phyloP scores from a whole-genome alignment of 148 eudicot species.

The Bassia scoparia region DNA sequence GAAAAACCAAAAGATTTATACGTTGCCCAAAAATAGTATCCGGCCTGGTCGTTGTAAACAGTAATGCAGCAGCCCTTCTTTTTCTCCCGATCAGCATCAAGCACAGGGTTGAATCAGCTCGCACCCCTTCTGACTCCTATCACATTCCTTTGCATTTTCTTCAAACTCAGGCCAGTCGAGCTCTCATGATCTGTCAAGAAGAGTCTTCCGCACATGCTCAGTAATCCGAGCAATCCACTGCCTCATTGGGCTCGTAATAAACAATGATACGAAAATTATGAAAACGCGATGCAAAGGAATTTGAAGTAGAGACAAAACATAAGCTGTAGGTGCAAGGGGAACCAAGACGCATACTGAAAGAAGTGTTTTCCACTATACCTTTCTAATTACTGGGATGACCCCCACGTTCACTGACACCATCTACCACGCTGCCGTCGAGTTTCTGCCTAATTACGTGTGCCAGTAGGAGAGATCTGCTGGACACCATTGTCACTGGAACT shows the following conservation, averaged over 20 bases:
- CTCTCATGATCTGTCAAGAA: constrained; percentile 91
- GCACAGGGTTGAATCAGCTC: constrained; percentile 71
- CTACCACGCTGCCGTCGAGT: too few species aligned
- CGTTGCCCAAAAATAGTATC: constrained; percentile 99
- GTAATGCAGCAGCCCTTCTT: constrained; percentile 46
- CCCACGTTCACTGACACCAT: constrained; percentile 98
- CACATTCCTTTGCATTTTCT: constrained; percentile 99
- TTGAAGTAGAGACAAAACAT: constrained; percentile 40
- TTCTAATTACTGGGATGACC: constrained; percentile 97
- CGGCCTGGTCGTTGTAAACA: constrained; percentile 89
- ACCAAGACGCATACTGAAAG: constrained; percentile 22
- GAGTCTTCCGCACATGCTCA: constrained; percentile 99
- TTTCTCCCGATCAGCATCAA: constrained; percentile 48
- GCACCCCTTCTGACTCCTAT: constrained; percentile 99
- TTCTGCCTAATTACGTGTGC: too few species aligned
- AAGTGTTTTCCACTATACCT: constrained; percentile 42
- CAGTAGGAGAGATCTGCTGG: too few species aligned
- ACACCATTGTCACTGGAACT: too few species aligned
- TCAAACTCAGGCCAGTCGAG: constrained; percentile 99
- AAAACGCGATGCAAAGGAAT: constrained; percentile 54
- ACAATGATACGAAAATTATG: constrained; percentile 81
- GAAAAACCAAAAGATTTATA: constrained; percentile 27
- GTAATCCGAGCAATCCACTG: constrained; percentile 99
- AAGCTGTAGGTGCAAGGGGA: constrained; percentile 12
- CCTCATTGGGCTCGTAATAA: constrained; percentile 96